A percentile compares a stretch with the other conserved stretches of the same genome.
phyloP scores from a whole-genome alignment of 495 filamentous ascomycete species.

The Pseudoneurospora amorphoporcata region DNA sequence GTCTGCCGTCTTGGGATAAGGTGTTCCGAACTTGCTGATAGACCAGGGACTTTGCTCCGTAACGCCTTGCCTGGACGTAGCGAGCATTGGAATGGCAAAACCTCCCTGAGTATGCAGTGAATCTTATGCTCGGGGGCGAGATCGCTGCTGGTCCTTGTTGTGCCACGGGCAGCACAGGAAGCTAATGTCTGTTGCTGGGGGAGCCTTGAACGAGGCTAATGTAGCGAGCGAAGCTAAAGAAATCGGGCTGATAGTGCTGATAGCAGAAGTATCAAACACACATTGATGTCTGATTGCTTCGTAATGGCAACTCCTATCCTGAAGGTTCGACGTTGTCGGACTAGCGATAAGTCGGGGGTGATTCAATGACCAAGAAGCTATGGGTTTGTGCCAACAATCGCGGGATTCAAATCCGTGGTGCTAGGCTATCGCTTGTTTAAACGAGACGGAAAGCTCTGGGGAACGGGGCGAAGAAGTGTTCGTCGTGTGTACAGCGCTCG shows the following conservation, averaged over 20 bases:
- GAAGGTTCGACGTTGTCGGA: not conserved
- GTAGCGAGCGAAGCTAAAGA: not conserved
- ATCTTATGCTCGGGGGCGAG: constrained; percentile 8
- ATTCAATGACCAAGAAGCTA: not conserved
- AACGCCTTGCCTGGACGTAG: constrained; percentile 43
- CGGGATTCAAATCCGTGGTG: not conserved
- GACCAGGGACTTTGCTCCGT: constrained; percentile 50
- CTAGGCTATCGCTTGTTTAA: constrained; percentile 4
- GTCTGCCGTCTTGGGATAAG: constrained; percentile 39
- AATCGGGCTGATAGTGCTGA: not conserved
- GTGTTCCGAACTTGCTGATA: constrained; percentile 44
- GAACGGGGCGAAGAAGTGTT: not conserved
- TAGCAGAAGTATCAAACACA: not conserved
- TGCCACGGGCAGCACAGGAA: constrained; percentile 3
- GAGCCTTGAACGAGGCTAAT: not conserved
- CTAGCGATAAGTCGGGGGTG: not conserved
- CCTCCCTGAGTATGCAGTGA: constrained; percentile 2
- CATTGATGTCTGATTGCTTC: not conserved
- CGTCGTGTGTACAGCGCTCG: not conserved
- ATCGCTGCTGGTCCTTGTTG: constrained; percentile 11
- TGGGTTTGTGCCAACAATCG: not conserved
- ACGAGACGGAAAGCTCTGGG: constrained; percentile 8
- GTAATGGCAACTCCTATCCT: not conserved
- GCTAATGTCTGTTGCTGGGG: not conserved
- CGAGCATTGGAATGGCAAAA: constrained; percentile 44